These are phyloP conservation scores for Amanita fuliginea DNA, from an alignment of 768 basidiomycete species.

Conservation along the genomic window DNA sequence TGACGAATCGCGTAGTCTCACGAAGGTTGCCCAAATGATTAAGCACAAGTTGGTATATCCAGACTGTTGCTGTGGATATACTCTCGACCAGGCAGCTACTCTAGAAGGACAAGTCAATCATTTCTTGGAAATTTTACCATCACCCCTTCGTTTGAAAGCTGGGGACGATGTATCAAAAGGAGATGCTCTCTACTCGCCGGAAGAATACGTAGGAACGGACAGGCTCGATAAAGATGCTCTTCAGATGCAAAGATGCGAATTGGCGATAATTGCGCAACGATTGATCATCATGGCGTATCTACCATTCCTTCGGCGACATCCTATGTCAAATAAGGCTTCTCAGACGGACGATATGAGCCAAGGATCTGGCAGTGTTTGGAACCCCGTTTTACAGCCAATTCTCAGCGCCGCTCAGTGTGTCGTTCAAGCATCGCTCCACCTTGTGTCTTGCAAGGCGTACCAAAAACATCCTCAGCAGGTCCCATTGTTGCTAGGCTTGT, in stretches of 20 bases:
- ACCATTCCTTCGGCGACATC: constrained; percentile 43
- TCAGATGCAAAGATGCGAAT: constrained; percentile 39
- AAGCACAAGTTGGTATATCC: constrained; percentile 37
- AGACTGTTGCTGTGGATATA: constrained; percentile 31
- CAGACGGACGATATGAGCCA: neutral
- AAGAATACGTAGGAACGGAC: neutral
- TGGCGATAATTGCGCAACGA: constrained; percentile 48
- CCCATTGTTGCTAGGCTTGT: constrained; percentile 14
- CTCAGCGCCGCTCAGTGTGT: constrained; percentile 59
- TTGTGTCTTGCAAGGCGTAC: constrained; percentile 17
- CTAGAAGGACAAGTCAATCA: constrained; percentile 46
- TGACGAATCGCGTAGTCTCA: constrained; percentile 30
- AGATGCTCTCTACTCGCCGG: neutral
- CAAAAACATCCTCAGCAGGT: constrained; percentile 5
- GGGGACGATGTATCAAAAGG: neutral
- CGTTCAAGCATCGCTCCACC: constrained; percentile 34
- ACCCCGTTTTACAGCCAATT: constrained; percentile 45
- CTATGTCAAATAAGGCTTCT: neutral
- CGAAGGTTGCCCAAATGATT: constrained; percentile 51
- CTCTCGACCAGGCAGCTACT: constrained; percentile 50
- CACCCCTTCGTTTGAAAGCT: constrained; percentile 28
- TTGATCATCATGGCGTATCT: constrained; percentile 54
- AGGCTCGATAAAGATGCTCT: neutral
- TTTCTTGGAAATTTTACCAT: constrained; percentile 44
- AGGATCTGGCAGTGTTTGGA: constrained; percentile 21